Conservation (phyloP, 2,329 filamentous ascomycete species). For the Bipolaris sorokiniana region DNA sequence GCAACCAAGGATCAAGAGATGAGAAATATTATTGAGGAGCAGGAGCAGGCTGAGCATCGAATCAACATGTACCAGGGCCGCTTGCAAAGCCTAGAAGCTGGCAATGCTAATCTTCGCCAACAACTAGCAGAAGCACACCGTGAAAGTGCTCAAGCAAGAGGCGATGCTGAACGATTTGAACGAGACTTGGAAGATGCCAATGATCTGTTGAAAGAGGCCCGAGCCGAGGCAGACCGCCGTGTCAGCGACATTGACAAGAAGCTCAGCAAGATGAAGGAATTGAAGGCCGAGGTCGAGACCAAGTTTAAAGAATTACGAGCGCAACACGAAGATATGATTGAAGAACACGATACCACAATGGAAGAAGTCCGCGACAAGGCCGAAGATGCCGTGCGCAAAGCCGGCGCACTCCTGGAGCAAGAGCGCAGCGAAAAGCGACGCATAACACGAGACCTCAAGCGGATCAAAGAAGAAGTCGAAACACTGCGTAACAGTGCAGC, state of each 20-base stretch:
- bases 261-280: constrained; percentile 37
- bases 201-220: constrained; percentile 35
- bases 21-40: constrained; percentile 29
- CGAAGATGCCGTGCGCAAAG: constrained; percentile 45
- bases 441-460: constrained; percentile 36
- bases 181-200: constrained; percentile 34
- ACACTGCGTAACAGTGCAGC: constrained; percentile 25
- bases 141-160: constrained; percentile 30
- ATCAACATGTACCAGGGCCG: constrained; percentile 37
- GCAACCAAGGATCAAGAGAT: constrained; percentile 36
- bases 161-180: constrained; percentile 36
- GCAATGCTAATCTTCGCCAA: constrained; percentile 37
- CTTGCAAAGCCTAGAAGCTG: constrained; percentile 38
- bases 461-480: constrained; percentile 27
- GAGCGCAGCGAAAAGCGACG: constrained; percentile 43
- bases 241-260: constrained; percentile 39
- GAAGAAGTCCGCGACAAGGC: constrained; percentile 43
- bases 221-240: constrained; percentile 35
- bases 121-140: constrained; percentile 43
- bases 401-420: constrained; percentile 39
- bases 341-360: constrained; percentile 35
- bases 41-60: constrained; percentile 34
- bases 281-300: constrained; percentile 33
- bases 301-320: constrained; percentile 35
- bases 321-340: constrained; percentile 35